phyloP scores from a whole-genome alignment of 169 alveolate genomes.

The Miamiensis avidus region DNA sequence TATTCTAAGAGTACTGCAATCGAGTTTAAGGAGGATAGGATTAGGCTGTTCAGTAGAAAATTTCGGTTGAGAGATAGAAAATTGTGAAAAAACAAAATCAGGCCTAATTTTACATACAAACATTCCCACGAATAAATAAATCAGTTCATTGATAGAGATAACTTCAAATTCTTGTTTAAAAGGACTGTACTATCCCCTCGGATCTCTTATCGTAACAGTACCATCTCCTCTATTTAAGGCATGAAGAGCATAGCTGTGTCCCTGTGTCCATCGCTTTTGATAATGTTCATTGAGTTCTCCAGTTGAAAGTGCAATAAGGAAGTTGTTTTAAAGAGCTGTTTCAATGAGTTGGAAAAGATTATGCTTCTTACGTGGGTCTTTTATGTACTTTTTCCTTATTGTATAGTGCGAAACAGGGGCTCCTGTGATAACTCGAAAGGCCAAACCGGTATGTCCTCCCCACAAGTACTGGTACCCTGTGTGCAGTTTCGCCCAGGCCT shows the following conservation, averaged over 20 bases:
- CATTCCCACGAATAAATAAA: not conserved
- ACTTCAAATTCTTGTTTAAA: not conserved
- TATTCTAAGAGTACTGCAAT: too few relatives aligned
- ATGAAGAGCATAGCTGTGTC: not conserved
- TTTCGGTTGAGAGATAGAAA: not conserved
- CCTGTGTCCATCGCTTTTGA: not conserved
- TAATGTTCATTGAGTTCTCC: not conserved
- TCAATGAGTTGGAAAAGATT: not conserved
- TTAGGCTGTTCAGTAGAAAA: not conserved
- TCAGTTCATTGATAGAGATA: not conserved
- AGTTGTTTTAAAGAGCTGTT: too few relatives aligned
- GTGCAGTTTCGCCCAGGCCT: conserved; percentile 62
- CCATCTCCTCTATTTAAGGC: not conserved
- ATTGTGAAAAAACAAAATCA: not conserved
- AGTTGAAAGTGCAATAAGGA: not conserved
- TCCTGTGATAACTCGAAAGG: conserved; percentile 25
- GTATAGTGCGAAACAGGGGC: conserved; percentile 17
- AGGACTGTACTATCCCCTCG: not conserved
- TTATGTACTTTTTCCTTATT: not conserved
- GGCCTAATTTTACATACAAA: not conserved
- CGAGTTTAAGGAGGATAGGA: too few relatives aligned
- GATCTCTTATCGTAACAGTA: not conserved
- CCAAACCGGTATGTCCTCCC: conserved; percentile 30
- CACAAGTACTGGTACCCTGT: conserved; percentile 48
- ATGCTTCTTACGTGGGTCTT: conserved; percentile 6